Evolutionary conservation across 2,329 filamentous ascomycete species (phyloP).

Genomic region (Fusarium heterosporum): DNA sequence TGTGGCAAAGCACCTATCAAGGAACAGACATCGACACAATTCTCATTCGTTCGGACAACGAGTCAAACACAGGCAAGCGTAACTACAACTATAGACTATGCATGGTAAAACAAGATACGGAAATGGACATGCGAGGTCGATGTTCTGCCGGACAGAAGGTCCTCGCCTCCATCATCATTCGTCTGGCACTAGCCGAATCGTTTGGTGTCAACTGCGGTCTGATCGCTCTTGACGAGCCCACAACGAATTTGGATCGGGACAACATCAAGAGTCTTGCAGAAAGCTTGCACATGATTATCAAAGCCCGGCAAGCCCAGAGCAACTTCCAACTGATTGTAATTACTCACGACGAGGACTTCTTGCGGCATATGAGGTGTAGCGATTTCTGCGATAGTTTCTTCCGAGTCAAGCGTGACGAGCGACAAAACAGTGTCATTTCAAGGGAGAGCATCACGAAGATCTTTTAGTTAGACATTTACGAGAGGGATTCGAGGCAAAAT

Average conservation of each 20-base stretch:
- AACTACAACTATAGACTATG: slow-evolving; percentile 97
- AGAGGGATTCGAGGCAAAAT: not conserved
- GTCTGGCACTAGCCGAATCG: slow-evolving; percentile 92
- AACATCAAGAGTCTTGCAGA: slow-evolving; percentile 92
- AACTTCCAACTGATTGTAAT: slow-evolving; percentile 99
- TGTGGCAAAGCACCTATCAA: slow-evolving; percentile 98
- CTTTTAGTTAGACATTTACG: slow-evolving; percentile 45
- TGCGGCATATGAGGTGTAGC: slow-evolving; percentile 91
- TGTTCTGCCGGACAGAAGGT: slow-evolving; percentile 98
- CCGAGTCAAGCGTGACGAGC: slow-evolving; percentile 82
- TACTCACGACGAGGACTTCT: slow-evolving; percentile 97
- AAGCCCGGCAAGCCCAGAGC: slow-evolving; percentile 81
- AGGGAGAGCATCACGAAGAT: slow-evolving; percentile 70
- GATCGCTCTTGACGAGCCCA: slow-evolving; percentile 96
- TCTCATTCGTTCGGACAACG: slow-evolving; percentile 91
- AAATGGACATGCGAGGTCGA: slow-evolving; percentile 99
- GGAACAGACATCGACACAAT: slow-evolving; percentile 98
- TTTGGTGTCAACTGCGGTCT: slow-evolving; percentile 97
- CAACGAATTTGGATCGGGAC: slow-evolving; percentile 94
- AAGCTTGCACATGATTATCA: slow-evolving; percentile 88
- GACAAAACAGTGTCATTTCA: slow-evolving; percentile 89
- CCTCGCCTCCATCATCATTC: slow-evolving; percentile 96
- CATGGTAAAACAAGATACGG: slow-evolving; percentile 96
- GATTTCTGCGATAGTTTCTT: slow-evolving; percentile 96
- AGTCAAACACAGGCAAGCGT: slow-evolving; percentile 77